Evolutionary conservation across 176 grass and related monocot species (phyloP).

Genomic region (Eragrostis curvula): DNA sequence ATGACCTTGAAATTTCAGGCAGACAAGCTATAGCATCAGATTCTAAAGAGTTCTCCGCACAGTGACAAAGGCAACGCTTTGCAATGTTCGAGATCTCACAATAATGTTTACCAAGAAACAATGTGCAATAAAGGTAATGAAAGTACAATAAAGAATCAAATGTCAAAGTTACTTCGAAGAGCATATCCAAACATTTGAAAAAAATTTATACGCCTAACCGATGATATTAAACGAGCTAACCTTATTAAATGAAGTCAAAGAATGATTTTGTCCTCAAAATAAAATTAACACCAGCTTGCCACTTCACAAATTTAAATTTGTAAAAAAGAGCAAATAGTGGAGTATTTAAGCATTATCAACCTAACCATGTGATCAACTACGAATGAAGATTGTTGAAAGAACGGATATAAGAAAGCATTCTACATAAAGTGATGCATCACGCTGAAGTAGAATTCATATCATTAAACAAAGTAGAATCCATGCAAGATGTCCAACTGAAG

Average conservation of each 20-base stretch:
- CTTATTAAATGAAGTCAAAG: neutral
- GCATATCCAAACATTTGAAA: neutral
- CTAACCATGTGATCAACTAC: neutral
- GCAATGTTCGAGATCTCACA: neutral
- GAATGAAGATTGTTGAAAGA: neutral
- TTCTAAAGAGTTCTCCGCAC: neutral
- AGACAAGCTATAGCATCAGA: neutral
- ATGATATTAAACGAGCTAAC: neutral
- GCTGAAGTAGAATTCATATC: neutral
- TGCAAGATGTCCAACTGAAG: neutral
- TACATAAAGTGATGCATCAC: neutral
- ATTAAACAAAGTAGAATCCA: neutral
- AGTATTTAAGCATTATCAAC: neutral
- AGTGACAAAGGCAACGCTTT: conserved; percentile 16
- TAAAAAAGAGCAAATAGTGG: neutral
- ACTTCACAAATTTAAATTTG: neutral
- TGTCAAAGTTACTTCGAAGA: neutral
- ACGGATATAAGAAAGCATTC: neutral
- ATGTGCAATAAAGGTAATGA: neutral
- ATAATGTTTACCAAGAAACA: neutral
- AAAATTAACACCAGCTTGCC: neutral
- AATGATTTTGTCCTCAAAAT: neutral
- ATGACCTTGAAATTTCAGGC: neutral
- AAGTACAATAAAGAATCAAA: neutral
- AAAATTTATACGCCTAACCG: neutral